Evolutionary conservation across 768 basidiomycete genomes (phyloP), one percentile per base, ranked within the genome.

Genomic region (Sporobolomyces phaffii): DNA sequence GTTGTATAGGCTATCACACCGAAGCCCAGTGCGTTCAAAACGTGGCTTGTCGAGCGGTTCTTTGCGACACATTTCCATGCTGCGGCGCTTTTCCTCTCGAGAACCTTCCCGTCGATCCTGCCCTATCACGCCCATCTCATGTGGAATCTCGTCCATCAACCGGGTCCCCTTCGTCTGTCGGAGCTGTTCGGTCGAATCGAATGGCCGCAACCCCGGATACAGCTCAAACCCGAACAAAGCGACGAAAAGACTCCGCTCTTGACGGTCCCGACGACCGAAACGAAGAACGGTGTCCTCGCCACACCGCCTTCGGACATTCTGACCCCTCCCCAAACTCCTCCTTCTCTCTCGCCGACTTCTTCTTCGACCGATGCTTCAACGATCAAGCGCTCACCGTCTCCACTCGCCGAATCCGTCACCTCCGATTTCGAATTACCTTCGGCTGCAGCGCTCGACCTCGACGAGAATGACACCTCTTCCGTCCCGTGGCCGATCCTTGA

Each of bases 31-130:
- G 22, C 60, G n/a, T 31, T 69, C 54, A 43, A 56, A 8, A 53
- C 63, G 43, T 75, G 54, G 47, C 13, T 62, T 36, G 28, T 43
- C 18, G 44, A 88, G 74, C 81, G 83, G 20, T 79, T 92, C 73
- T 73, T 94, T 40, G 89, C 87, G 0, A 85, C 84, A 77, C 91
- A 93, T 78, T 77, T 89, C 67, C 81, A 92, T 24, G 92, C 97
- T 72, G 79, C 92, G 56, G 80, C 92, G 47, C 83, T 98, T 45
- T 89, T 91, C 78, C 68, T 90, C 63, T 87, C 86, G 0, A 82
- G 88, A 48, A 86, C 83, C 76, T 78, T 88, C 64, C 80, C 82
- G 22, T 76, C 77, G 47, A 77, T 92, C 65, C 90, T 89, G 70
- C 77, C 82, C 6, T 83, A 81, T 78, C 84, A 86, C 58, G 85